Base-by-base conservation (phyloP, 1,139 yeast species). In the Blastobotrys indianensis region DNA sequence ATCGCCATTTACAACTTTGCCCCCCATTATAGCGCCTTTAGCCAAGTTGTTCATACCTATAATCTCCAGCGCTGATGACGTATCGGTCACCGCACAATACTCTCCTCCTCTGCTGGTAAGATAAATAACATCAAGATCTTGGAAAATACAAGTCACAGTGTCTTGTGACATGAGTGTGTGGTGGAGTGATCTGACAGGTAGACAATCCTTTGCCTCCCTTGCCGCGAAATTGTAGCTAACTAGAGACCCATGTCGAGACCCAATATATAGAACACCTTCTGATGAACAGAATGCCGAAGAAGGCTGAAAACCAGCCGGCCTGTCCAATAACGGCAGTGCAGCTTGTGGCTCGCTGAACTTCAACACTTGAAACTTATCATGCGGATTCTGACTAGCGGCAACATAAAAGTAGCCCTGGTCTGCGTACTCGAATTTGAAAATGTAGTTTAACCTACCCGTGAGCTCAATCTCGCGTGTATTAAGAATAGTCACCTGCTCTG, bases 11-110 rank as follows among this genome's bases (percentile, higher is more conserved):
- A 79, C 65, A 47, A 70, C 70, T 0, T 80, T 78, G 3, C 57
- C 42, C 1, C 95, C 95, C 64, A 88, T 97, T 5, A 90, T 66
- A 50, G 82, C 82, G 0, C 97, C 96, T 51, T 80, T 76, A 28
- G 85, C 74, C 2, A 84, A 64, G 57, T 79, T 80, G 60, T 85
- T 86, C 32, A 78, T 73, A 44, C 77, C 85, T 1, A 77, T 56
- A 6, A 76, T 64, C 2, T 62, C 57, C n/a, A 69, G 48, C 7
- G 6, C 25, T 0, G 48, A 20, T 20, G 65, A 57, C 2, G 51
- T 31, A 5, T 42, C 39, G 4, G 17, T 20, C 13, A 16, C 33
- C 10, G 30, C 6, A 23, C 42, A 37, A 44, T 54, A 63, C 15
- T 52, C 51, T 3, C 69, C 69, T 3, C 52, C 60, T 8, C 67